Evolutionary conservation across 1,284 basidiomycete species (phyloP).

Genomic region (Sporisorium scitamineum): DNA sequence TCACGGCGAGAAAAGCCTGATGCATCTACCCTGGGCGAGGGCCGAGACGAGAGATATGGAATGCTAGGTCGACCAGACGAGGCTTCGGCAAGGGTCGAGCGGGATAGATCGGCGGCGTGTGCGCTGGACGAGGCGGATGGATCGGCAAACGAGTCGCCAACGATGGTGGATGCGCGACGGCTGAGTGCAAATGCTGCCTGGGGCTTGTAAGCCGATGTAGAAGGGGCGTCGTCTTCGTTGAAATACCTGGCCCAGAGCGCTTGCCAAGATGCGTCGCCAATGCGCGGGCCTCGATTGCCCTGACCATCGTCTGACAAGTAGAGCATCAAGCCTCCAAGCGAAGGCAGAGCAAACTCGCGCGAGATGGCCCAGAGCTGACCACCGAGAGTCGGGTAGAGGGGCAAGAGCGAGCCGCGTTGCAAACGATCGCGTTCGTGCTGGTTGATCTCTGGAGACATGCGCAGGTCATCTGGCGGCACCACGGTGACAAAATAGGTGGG

Average conservation of each 20-base stretch:
- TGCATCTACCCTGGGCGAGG: constrained; percentile 31
- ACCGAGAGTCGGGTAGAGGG: constrained; percentile 64
- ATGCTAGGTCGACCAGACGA: constrained; percentile 25
- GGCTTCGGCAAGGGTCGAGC: constrained; percentile 26
- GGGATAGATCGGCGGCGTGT: constrained; percentile 21
- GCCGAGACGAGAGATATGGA: constrained; percentile 20
- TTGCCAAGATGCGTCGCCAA: constrained; percentile 64
- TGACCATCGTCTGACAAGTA: constrained; percentile 64
- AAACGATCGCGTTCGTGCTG: constrained; percentile 25
- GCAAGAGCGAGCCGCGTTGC: constrained; percentile 62
- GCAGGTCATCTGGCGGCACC: constrained; percentile 49
- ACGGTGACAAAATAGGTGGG: constrained; percentile 56
- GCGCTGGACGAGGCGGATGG: constrained; percentile 6
- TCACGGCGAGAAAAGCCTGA: constrained; percentile 20
- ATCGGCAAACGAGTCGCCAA: constrained; percentile 14
- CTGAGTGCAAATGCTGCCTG: constrained; percentile 15
- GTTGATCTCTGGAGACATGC: constrained; percentile 21
- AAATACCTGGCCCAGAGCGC: constrained; percentile 65
- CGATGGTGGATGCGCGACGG: constrained; percentile 16
- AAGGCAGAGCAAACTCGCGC: constrained; percentile 65
- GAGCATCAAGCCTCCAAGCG: constrained; percentile 63
- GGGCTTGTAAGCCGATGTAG: constrained; percentile 17
- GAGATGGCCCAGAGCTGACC: constrained; percentile 68
- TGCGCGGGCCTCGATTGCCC: constrained; percentile 63
- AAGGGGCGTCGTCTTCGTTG: constrained; percentile 34